Evolutionary conservation across 441 rosid species (phyloP).

Genomic region (Gossypium davidsonii): DNA sequence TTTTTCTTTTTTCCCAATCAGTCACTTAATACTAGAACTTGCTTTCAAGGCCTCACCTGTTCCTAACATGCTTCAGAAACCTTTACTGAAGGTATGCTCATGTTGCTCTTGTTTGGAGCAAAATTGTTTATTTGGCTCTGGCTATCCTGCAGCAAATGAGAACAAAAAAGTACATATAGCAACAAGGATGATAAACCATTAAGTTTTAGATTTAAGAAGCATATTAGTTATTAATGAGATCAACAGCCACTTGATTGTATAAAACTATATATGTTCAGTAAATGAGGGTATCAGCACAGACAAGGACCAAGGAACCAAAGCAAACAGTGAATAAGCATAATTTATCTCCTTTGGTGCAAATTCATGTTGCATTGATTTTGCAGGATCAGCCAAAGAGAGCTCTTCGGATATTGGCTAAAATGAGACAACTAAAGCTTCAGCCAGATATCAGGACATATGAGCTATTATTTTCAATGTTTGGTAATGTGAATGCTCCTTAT

Average conservation of each 20-base stretch:
- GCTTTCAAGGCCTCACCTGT: neutral
- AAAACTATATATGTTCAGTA: neutral
- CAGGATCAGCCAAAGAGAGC: conserved; percentile 89
- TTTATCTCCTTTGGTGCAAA: neutral
- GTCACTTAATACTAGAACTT: neutral
- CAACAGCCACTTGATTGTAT: neutral
- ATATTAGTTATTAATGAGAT: neutral
- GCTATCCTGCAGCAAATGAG: neutral
- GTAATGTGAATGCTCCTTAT: conserved; percentile 66
- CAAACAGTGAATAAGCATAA: neutral
- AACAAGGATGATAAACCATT: neutral
- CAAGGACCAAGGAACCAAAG: conserved; percentile 3
- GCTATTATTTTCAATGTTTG: conserved; percentile 69
- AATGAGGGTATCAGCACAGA: neutral
- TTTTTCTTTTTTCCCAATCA: neutral
- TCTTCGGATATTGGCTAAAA: conserved; percentile 54
- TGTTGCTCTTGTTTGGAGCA: neutral
- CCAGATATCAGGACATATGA: conserved; percentile 68
- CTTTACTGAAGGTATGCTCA: neutral
- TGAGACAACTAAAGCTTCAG: conserved; percentile 49
- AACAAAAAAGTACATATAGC: neutral
- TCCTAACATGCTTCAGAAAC: conserved; percentile 1
- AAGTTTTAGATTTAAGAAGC: conserved; percentile 1
- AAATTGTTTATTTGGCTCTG: neutral
- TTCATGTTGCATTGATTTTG: conserved; percentile 14